Percentiles rank a stretch among this genome's conserved stretches.
phyloP scores from a whole-genome alignment of 352 stramenopile species.

The Phytophthora crassamura region DNA sequence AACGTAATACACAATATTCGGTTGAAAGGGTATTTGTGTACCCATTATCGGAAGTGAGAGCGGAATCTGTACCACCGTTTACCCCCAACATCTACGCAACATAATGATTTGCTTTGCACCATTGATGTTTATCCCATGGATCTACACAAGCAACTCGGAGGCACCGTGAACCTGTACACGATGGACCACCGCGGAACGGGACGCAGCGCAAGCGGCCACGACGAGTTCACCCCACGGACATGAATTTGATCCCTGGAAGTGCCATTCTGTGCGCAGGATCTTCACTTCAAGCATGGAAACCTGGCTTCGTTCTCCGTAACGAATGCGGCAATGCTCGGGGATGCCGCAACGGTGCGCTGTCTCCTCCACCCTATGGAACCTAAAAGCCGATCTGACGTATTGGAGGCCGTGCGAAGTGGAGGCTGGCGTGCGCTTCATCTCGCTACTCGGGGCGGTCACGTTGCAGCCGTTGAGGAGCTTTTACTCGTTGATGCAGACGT shows the following conservation, averaged over 20 bases:
- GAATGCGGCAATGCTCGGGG: slow-evolving; percentile 42
- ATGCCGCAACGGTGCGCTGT: slow-evolving; percentile 31
- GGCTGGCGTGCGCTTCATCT: slow-evolving; percentile 52
- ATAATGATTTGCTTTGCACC: too few species aligned
- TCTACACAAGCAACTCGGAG: slow-evolving; percentile 27
- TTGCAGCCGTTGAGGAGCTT: slow-evolving; percentile 44
- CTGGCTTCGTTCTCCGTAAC: slow-evolving; percentile 51
- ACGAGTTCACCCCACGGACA: slow-evolving; percentile 39
- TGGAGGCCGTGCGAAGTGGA: slow-evolving; percentile 28
- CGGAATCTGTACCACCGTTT: too few species aligned
- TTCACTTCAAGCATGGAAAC: slow-evolving; percentile 46
- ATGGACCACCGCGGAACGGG: slow-evolving; percentile 59
- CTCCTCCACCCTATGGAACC: slow-evolving; percentile 5
- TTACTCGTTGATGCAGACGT: slow-evolving; percentile 39
- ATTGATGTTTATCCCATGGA: too few species aligned
- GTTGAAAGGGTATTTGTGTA: too few species aligned
- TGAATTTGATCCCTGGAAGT: slow-evolving; percentile 36
- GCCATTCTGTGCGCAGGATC: slow-evolving; percentile 38
- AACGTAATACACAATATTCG: too few species aligned
- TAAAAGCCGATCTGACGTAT: not conserved
- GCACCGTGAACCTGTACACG: slow-evolving; percentile 50
- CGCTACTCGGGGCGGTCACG: slow-evolving; percentile 32
- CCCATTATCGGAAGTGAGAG: too few species aligned
- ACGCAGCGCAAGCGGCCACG: slow-evolving; percentile 38
- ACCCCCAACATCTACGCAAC: too few species aligned